Conservation (phyloP, 179 eudicot species). For the Vitellaria paradoxa region DNA sequence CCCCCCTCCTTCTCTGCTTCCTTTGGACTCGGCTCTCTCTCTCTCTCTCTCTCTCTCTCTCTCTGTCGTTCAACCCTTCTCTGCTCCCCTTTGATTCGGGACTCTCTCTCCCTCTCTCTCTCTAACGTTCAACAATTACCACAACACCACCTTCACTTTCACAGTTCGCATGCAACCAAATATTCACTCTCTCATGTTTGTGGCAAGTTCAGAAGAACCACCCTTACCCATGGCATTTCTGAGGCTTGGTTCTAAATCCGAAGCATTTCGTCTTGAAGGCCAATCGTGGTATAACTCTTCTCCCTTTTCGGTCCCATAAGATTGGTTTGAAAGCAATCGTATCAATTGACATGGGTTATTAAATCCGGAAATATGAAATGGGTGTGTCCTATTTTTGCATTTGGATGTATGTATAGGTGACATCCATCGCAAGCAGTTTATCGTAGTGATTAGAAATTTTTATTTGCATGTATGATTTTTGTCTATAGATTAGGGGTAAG, state of each 20-base stretch:
- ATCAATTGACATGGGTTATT: slow-evolving; percentile 8
- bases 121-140: neutral
- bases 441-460: neutral
- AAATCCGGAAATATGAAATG: neutral
- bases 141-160: slow-evolving; percentile 9
- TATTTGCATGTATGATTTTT: slow-evolving; percentile 4
- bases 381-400: neutral
- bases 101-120: neutral
- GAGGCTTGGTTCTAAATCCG: slow-evolving; percentile 80
- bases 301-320: neutral
- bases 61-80: too few relatives aligned
- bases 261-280: slow-evolving; percentile 66
- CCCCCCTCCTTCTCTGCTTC: too few relatives aligned
- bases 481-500: neutral
- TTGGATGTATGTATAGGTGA: neutral
- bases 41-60: slow-evolving; percentile 2
- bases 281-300: slow-evolving; percentile 49
- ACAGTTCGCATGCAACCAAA: neutral
- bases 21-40: slow-evolving; percentile 2
- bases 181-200: neutral
- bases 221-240: slow-evolving; percentile 53
- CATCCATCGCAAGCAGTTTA: neutral
- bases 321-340: neutral
- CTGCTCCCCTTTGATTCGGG: slow-evolving; percentile 2
- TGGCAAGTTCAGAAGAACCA: neutral